Base-by-base conservation (phyloP, 192 early-diverging fungal species). In the Coemansia biformis region DNA sequence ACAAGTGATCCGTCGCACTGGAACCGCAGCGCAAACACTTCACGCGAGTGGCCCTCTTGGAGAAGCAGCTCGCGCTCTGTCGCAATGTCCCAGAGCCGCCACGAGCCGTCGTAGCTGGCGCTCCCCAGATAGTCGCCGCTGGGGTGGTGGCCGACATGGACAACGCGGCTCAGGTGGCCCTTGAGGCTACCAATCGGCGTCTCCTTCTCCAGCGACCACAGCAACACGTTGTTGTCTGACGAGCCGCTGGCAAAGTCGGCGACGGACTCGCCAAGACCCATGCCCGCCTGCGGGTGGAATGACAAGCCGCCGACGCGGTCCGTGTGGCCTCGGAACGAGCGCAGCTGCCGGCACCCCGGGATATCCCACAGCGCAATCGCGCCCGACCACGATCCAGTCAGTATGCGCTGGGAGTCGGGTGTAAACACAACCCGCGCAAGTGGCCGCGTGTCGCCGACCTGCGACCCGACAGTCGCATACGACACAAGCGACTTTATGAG, bases 11-110 rank as follows among this genome's bases (percentile, higher is more conserved):
- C 94, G 59, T 99, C 96, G 39, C 77, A 58, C 57, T 99, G 96
- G 54, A 99, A 95, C 12, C 80, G 81, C 47, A 99, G 79, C 1
- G 86, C 83, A 78, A 92, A 97, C 1, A 99, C 86, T 69, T 97
- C 93, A 19, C 83, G 78, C 13, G 92, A 87, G 65, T 99, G 96
- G 11, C 96, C 96, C 53, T 96, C 89, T 53, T 99, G 96, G 41
- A 90, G 62, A 31, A 99, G 50, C 2, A 99, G 59, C 46, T 92
- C 92, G 26, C 78, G 48, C 32, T 77, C 66, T 0, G 83, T 81
- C 36, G 87, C 81, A 15, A 85, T 76, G 63, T 98, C 96, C 91
- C 92, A 98, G n/a, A 98, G 78, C 38, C 96, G 78, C 96, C 96
- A 98, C 13, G 91, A 90, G 30, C 80, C 82, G 57, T 98, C 96